Percentiles rank a stretch among this genome's conserved stretches.
These are phyloP conservation scores for Ceratocystis eucalypticola DNA, from an alignment of 2,329 filamentous ascomycete genomes.

Conservation along the genomic window DNA sequence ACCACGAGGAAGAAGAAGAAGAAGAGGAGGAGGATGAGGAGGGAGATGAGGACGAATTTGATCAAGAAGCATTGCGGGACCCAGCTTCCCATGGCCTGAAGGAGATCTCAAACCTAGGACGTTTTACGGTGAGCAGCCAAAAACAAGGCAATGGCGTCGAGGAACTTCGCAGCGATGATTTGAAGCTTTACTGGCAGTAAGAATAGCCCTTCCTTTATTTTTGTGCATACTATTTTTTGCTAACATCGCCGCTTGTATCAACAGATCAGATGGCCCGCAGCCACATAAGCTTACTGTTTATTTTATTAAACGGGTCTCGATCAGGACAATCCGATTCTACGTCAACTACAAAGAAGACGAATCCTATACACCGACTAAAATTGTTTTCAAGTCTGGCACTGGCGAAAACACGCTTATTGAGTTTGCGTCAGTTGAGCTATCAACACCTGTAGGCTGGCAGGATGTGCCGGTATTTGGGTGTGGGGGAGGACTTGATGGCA, in stretches of 20 bases:
- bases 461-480: slow-evolving; percentile 53
- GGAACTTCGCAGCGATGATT: slow-evolving; percentile 60
- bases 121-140: slow-evolving; percentile 68
- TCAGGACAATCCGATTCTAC: slow-evolving; percentile 65
- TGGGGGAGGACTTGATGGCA: slow-evolving; percentile 49
- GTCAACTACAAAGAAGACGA: slow-evolving; percentile 90
- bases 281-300: slow-evolving; percentile 73
- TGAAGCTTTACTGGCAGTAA: slow-evolving; percentile 66
- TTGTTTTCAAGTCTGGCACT: slow-evolving; percentile 77
- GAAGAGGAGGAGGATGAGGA: slow-evolving; percentile 23
- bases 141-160: slow-evolving; percentile 70
- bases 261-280: slow-evolving; percentile 67
- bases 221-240: neutral
- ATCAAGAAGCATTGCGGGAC: slow-evolving; percentile 34
- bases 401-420: slow-evolving; percentile 84
- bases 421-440: slow-evolving; percentile 67
- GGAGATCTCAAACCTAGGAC: slow-evolving; percentile 72
- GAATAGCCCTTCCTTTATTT: slow-evolving; percentile 23
- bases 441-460: slow-evolving; percentile 77
- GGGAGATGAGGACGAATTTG: slow-evolving; percentile 24
- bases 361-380: slow-evolving; percentile 90
- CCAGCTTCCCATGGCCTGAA: slow-evolving; percentile 49
- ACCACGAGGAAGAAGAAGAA: slow-evolving; percentile 23
- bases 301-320: slow-evolving; percentile 70
- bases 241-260: slow-evolving; percentile 10